Evolutionary conservation across 129 eudicot genomes (phyloP).

Genomic region (Centella asiatica): DNA sequence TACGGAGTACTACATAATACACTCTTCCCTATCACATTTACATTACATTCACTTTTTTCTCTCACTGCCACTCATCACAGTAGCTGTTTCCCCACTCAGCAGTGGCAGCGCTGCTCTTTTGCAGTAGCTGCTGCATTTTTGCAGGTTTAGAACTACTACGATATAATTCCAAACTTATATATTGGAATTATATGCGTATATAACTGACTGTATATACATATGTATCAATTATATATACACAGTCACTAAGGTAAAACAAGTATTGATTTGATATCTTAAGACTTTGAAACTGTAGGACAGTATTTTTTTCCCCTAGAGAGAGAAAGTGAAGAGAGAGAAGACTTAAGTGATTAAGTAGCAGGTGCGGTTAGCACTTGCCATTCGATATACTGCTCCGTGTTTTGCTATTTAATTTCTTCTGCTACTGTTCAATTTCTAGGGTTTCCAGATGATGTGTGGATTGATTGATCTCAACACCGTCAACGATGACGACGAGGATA

Average conservation of each 20-base stretch:
- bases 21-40: background rate
- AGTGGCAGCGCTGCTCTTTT: conserved; percentile 34
- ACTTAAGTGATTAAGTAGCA: background rate
- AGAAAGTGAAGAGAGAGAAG: conserved; percentile 23
- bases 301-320: conserved; percentile 15
- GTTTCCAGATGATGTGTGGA: conserved; percentile 49
- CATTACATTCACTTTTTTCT: conserved; percentile 10
- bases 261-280: conserved; percentile 31
- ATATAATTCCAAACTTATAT: background rate
- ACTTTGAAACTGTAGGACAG: background rate
- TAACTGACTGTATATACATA: background rate
- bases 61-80: conserved; percentile 25
- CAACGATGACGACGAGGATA: conserved; percentile 36
- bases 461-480: conserved; percentile 69
- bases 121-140: conserved; percentile 33
- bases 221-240: conserved; percentile 6
- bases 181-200: background rate
- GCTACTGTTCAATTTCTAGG: conserved; percentile 6
- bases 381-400: background rate
- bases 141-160: conserved; percentile 26
- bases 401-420: background rate
- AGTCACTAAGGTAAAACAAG: conserved; percentile 15
- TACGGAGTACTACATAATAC: background rate
- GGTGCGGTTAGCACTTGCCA: background rate
- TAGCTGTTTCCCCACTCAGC: conserved; percentile 25